phyloP scores from a whole-genome alignment of 352 stramenopile genomes.

The Saprolegnia diclina region DNA sequence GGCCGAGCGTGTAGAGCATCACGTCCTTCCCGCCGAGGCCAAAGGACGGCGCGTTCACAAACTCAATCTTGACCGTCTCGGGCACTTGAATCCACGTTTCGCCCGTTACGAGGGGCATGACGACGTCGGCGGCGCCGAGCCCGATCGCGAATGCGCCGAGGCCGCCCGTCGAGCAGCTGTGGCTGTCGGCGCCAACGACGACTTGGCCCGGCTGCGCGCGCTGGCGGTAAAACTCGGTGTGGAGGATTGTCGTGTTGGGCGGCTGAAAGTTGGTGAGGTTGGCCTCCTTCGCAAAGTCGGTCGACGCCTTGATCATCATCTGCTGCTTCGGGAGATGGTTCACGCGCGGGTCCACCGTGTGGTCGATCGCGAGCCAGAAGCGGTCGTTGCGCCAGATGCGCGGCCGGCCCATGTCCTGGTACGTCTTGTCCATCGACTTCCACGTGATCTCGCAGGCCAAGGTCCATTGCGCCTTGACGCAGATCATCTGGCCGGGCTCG shows the following conservation, averaged over 20 bases:
- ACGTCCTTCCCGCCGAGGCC: constrained; percentile 83
- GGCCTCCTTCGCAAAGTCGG: constrained; percentile 75
- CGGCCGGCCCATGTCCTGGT: constrained; percentile 78
- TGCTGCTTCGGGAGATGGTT: constrained; percentile 76
- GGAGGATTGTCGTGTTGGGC: constrained; percentile 80
- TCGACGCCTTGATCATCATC: constrained; percentile 84
- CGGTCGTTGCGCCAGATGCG: constrained; percentile 81
- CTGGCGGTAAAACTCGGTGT: constrained; percentile 85
- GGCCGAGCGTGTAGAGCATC: constrained; percentile 78
- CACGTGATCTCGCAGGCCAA: constrained; percentile 82
- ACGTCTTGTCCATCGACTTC: constrained; percentile 88
- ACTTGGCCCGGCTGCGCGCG: constrained; percentile 78
- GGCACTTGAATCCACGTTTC: constrained; percentile 86
- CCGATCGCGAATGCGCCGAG: constrained; percentile 76
- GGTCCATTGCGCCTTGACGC: constrained; percentile 79
- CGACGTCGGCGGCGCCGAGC: constrained; percentile 66
- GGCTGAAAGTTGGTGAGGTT: constrained; percentile 77
- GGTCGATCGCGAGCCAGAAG: constrained; percentile 83
- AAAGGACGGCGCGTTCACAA: constrained; percentile 54
- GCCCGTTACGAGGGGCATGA: constrained; percentile 79
- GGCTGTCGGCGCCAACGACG: constrained; percentile 73
- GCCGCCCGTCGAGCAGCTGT: constrained; percentile 70
- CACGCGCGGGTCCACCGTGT: constrained; percentile 78
- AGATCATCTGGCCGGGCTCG: constrained; percentile 68
- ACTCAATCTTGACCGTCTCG: constrained; percentile 81